These are phyloP conservation scores for Yueomyces sp. DNA, from an alignment of 805 yeast species.

Conservation along the genomic window DNA sequence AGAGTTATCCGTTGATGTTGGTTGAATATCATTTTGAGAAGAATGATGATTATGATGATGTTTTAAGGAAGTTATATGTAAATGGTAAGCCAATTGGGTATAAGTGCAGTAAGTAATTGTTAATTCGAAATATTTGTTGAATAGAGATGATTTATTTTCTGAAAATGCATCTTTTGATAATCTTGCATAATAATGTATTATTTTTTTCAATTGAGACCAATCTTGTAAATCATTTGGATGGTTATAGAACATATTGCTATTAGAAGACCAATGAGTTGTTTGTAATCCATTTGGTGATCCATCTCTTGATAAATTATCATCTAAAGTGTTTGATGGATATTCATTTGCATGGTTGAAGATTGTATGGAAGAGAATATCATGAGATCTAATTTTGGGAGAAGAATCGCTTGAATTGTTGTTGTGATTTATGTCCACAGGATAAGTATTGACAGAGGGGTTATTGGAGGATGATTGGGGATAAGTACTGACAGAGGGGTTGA, in stretches of 20 bases:
- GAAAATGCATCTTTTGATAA: slow-evolving; percentile 28
- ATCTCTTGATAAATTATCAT: not conserved
- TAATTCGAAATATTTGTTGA: slow-evolving; percentile 38
- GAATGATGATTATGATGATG: not conserved
- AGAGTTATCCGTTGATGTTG: not conserved
- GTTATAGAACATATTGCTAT: slow-evolving; percentile 37
- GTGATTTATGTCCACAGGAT: no score
- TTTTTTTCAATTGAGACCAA: slow-evolving; percentile 44
- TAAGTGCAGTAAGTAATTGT: not conserved
- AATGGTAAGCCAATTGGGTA: not conserved
- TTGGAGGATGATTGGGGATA: not conserved
- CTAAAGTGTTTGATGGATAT: not conserved
- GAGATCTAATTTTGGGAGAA: not conserved
- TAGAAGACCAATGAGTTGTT: slow-evolving; percentile 5
- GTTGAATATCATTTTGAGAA: not conserved
- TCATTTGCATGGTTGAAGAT: not conserved
- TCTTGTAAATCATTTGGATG: slow-evolving; percentile 44
- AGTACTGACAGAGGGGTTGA: slow-evolving; percentile 6
- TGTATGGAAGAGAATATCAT: not conserved
- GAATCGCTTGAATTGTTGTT: slow-evolving; percentile 1
- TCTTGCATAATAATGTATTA: slow-evolving; percentile 36
- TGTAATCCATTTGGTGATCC: not conserved
- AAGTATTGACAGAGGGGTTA: not conserved
- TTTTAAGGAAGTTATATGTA: not conserved
- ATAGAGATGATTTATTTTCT: slow-evolving; percentile 37